Base-by-base conservation (phyloP, 352 stramenopile genomes). In the Globisporangium canariense region DNA sequence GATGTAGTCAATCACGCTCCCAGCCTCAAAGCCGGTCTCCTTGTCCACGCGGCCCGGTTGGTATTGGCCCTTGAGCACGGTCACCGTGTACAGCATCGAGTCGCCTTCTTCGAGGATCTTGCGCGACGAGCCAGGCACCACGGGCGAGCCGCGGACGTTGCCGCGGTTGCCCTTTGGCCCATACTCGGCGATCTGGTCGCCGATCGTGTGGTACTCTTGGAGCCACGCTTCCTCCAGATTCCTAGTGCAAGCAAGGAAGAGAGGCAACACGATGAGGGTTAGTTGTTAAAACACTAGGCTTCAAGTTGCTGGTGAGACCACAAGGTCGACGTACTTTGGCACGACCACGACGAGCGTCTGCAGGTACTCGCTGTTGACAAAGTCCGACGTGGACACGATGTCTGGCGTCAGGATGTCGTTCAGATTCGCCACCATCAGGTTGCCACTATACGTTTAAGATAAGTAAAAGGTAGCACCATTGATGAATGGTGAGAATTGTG, bases 311-410 rank as follows among this genome's bases (percentile, higher is more conserved):
- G n/a, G 4, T 34, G 13, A n/a, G 22, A 34, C 3, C 20, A 40
- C 1, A 2, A 16, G 36, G n/a, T 2, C 13, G 11, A 73, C 73
- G n/a, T 51, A 74, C 77, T 98, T 98, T 11, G 83, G 79, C 22
- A 99, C 87, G 40, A 97, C 92, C 25, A 99, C 90, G 61, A 99
- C 94, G 32, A 99, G 74, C 7, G 97, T 99, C 70, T 98, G 94
- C 36, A 99, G 74, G 78, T 99, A 98, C 67, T 99, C 96, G 10
- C 93, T 98, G 80, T 99, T 98, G 65, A 98, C 71, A 67, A 99
- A 95, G 65, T 95, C 85, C 18, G 80, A 89, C 14, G 79, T 76
- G 18, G 94, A 95, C 47, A 98, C 86, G 36, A 96, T 70, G 38
- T 95, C 86, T 13, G 91, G 88, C 10, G 90, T 97, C 65, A 99